These are phyloP conservation scores for Coffea eugenioides DNA, from an alignment of 257 asterid species.

Conservation along the genomic window DNA sequence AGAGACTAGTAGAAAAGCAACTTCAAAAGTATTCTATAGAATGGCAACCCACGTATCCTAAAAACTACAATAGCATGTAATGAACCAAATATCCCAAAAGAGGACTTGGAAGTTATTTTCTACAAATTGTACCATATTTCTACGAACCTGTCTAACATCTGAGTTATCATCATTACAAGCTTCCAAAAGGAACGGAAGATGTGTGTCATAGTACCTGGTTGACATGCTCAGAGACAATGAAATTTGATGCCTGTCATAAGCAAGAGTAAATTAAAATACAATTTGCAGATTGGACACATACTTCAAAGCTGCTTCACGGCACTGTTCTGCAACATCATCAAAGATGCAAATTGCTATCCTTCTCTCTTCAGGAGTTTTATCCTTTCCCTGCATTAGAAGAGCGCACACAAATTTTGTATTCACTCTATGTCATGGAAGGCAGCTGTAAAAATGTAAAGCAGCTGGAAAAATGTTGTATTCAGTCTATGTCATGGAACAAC, in stretches of 20 bases:
- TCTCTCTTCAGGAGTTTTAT: slow-evolving; percentile 93
- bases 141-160: slow-evolving; percentile 88
- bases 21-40: neutral
- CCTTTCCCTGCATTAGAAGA: slow-evolving; percentile 70
- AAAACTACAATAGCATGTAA: neutral
- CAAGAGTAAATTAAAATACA: slow-evolving; percentile 13
- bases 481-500: neutral
- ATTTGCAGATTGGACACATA: slow-evolving; percentile 24
- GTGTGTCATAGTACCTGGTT: slow-evolving; percentile 79
- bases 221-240: slow-evolving; percentile 7
- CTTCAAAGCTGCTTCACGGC: slow-evolving; percentile 86
- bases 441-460: too few relatives aligned
- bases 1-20: slow-evolving; percentile 17
- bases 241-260: slow-evolving; percentile 7
- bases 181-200: slow-evolving; percentile 95
- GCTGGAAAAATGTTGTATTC: too few relatives aligned
- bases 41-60: neutral
- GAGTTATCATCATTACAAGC: slow-evolving; percentile 93
- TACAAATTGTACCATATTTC: neutral
- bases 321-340: slow-evolving; percentile 99
- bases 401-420: neutral
- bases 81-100: neutral
- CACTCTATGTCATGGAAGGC: too few relatives aligned
- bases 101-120: neutral
- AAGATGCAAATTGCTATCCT: slow-evolving; percentile 96